Evolutionary conservation across 179 eudicot genomes (phyloP).

Genomic region (Amaranthus tricolor): DNA sequence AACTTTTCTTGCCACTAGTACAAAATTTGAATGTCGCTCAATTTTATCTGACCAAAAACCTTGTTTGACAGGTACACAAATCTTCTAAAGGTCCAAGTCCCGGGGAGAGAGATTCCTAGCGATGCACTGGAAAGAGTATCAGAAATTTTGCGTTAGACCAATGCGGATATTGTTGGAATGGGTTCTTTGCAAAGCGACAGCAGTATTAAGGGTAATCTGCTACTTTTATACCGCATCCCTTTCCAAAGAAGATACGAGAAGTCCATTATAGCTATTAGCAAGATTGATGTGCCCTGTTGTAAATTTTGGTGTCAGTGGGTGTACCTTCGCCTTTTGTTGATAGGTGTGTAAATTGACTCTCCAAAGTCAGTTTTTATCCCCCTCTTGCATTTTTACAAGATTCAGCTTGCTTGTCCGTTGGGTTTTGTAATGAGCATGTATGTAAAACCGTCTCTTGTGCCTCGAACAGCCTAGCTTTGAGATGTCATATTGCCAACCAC

Average conservation of each 20-base stretch:
- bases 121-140: slow-evolving; percentile 68
- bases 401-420: slow-evolving; percentile 11
- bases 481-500: slow-evolving; percentile 12
- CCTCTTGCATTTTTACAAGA: slow-evolving; percentile 6
- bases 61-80: slow-evolving; percentile 52
- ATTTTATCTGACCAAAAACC: slow-evolving; percentile 15
- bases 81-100: slow-evolving; percentile 78
- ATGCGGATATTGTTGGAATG: slow-evolving; percentile 11
- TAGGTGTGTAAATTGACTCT: slow-evolving; percentile 5
- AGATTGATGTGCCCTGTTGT: slow-evolving; percentile 14
- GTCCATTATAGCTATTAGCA: slow-evolving; percentile 8
- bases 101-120: slow-evolving; percentile 89
- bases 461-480: slow-evolving; percentile 10
- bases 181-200: background rate
- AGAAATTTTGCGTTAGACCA: slow-evolving; percentile 44
- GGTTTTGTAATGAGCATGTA: slow-evolving; percentile 23
- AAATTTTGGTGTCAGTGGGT: slow-evolving; percentile 21
- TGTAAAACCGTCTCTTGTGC: slow-evolving; percentile 5
- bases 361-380: background rate
- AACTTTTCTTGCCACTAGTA: slow-evolving; percentile 5
- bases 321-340: slow-evolving; percentile 11
- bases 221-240: slow-evolving; percentile 4
- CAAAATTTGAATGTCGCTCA: slow-evolving; percentile 9
- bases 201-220: background rate
- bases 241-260: slow-evolving; percentile 15